phyloP scores from a whole-genome alignment of 2,329 filamentous ascomycete genomes.

The Monilinia fructigena region DNA sequence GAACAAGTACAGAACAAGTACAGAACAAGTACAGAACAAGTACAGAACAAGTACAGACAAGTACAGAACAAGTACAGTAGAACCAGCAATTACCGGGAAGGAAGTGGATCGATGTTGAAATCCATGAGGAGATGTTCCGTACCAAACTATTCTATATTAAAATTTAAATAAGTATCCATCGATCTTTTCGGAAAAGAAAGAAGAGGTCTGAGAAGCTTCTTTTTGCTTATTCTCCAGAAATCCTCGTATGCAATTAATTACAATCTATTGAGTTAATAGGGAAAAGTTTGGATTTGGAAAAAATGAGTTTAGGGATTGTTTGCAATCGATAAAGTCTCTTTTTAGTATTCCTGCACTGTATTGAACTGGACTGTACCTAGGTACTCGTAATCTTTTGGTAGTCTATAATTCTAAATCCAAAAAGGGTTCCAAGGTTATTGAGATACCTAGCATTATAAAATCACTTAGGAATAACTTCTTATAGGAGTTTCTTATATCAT shows the following conservation, averaged over 20 bases:
- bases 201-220: neutral
- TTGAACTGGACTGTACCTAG: no score
- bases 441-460: no score
- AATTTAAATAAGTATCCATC: constrained; percentile 3
- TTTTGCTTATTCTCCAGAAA: neutral
- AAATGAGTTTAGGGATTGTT: neutral
- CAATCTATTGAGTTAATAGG: neutral
- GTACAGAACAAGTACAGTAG: no score
- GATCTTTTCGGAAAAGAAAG: neutral
- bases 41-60: neutral
- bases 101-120: neutral
- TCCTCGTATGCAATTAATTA: no score
- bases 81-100: constrained; percentile 1
- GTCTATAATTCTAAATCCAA: no score
- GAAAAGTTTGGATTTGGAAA: no score
- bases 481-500: no score
- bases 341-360: neutral
- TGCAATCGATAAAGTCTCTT: neutral
- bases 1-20: no score
- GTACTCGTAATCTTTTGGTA: no score
- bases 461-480: neutral
- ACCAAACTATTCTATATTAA: constrained; percentile 1
- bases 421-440: no score
- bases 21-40: no score
- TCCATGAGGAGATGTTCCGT: neutral